A percentile compares a stretch with the other conserved stretches of the same genome.
Conservation (phyloP, 2,329 filamentous ascomycete species). For the Hirsutella minnesotensis region DNA sequence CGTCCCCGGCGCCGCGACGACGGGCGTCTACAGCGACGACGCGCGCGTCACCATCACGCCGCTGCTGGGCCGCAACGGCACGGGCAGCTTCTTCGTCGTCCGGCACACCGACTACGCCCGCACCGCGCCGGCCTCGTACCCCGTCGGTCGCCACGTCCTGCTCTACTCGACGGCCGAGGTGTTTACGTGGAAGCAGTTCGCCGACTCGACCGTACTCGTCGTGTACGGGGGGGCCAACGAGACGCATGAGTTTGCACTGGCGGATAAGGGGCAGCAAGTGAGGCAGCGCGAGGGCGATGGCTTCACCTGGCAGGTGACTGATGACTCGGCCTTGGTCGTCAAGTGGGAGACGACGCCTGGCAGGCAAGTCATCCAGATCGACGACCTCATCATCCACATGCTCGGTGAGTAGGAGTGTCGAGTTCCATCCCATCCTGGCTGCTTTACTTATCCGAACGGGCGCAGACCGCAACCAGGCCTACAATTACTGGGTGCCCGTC, state of each 20-base stretch:
- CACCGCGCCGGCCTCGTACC: constrained; percentile 43
- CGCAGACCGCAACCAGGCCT: constrained; percentile 51
- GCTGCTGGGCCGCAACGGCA: constrained; percentile 39
- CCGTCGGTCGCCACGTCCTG: constrained; percentile 44
- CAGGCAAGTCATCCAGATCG: constrained; percentile 19
- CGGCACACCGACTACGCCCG: constrained; percentile 56
- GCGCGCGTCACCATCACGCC: constrained; percentile 47
- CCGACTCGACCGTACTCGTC: constrained; percentile 45
- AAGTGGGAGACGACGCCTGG: constrained; percentile 19
- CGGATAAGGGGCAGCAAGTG: constrained; percentile 8
- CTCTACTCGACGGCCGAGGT: constrained; percentile 61
- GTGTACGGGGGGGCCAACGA: constrained; percentile 53
- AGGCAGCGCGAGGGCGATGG: constrained; percentile 14
- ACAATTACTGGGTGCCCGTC: constrained; percentile 57
- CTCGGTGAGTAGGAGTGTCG: constrained; percentile 13
- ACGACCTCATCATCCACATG: constrained; percentile 29
- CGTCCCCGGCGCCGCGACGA: constrained; percentile 35
- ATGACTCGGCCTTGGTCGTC: constrained; percentile 11
- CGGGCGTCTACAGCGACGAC: constrained; percentile 40
- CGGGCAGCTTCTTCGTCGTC: constrained; percentile 51
- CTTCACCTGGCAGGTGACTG: constrained; percentile 11
- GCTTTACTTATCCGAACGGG: background rate
- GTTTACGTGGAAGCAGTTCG: constrained; percentile 56
- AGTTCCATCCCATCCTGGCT: background rate
- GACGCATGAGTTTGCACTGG: constrained; percentile 48